phyloP scores from a whole-genome alignment of 192 early-diverging fungal genomes.

The Linnemannia exigua region DNA sequence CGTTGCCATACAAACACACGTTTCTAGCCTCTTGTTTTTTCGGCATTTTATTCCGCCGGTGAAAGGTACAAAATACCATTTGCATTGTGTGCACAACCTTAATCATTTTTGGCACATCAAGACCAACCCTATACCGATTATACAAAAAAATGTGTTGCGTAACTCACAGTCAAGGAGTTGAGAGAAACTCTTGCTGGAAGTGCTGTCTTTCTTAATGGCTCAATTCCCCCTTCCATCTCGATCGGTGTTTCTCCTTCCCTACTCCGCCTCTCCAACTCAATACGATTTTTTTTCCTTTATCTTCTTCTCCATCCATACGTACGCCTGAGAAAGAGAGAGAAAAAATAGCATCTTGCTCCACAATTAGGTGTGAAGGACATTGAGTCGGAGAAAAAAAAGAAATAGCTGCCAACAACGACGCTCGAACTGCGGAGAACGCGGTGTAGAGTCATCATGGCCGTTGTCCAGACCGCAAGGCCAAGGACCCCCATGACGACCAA shows the following conservation, averaged over 20 bases:
- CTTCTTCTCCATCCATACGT: too few species aligned
- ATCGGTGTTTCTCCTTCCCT: background rate
- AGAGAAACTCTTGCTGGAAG: background rate
- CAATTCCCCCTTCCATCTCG: background rate
- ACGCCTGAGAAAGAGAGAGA: too few species aligned
- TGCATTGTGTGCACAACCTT: background rate
- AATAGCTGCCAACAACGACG: background rate
- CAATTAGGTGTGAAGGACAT: too few species aligned
- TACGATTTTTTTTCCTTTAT: background rate
- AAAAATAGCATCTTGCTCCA: constrained; percentile 2
- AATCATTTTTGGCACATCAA: background rate
- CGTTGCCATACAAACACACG: too few species aligned
- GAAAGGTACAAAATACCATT: background rate
- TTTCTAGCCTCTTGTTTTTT: background rate
- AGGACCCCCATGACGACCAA: too few species aligned
- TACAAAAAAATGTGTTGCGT: background rate
- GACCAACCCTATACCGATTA: background rate
- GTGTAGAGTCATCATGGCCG: too few species aligned
- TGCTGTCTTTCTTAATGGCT: too few species aligned
- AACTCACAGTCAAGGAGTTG: background rate
- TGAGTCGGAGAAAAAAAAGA: background rate
- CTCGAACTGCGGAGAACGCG: too few species aligned
- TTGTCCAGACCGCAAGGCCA: too few species aligned
- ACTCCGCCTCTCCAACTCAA: background rate
- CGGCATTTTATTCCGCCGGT: constrained; percentile 3